Conservation (phyloP, 2,329 filamentous ascomycete species). For the Juglanconis oblonga region DNA sequence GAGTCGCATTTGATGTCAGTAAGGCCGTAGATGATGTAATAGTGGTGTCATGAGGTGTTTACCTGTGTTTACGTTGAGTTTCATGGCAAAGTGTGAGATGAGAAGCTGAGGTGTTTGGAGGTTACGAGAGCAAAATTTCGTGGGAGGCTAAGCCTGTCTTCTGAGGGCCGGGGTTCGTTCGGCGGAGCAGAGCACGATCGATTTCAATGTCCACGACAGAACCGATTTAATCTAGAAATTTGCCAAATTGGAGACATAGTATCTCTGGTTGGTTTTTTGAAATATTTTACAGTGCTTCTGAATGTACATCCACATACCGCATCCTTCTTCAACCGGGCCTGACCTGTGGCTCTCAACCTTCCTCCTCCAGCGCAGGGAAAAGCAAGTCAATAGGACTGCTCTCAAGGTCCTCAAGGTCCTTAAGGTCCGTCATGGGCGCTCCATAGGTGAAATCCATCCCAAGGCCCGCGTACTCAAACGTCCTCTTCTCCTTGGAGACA, state of each 20-base stretch:
- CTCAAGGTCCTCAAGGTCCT: slow-evolving; percentile 26
- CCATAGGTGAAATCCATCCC: slow-evolving; percentile 72
- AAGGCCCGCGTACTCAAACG: slow-evolving; percentile 58
- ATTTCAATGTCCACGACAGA: not conserved
- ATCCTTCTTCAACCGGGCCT: too few relatives aligned
- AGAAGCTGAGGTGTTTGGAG: not conserved
- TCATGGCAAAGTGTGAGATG: slow-evolving; percentile 33
- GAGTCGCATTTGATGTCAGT: not conserved
- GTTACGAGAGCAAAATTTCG: not conserved
- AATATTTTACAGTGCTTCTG: not conserved
- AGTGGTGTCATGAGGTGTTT: slow-evolving; percentile 2
- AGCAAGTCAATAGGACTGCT: slow-evolving; percentile 39
- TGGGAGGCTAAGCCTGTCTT: not conserved
- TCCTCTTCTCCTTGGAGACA: slow-evolving; percentile 61
- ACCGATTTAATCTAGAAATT: not conserved
- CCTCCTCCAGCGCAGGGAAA: slow-evolving; percentile 50
- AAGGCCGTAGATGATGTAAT: not conserved
- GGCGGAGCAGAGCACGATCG: not conserved
- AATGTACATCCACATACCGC: not conserved
- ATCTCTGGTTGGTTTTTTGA: not conserved
- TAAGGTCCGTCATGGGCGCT: slow-evolving; percentile 28
- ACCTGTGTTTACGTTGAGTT: slow-evolving; percentile 44
- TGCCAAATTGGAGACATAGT: not conserved
- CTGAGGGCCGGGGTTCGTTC: not conserved
- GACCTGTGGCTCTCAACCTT: slow-evolving; percentile 29